Base-by-base conservation (phyloP, 1,139 yeast genomes). In the Oligophagozyma castellii region DNA sequence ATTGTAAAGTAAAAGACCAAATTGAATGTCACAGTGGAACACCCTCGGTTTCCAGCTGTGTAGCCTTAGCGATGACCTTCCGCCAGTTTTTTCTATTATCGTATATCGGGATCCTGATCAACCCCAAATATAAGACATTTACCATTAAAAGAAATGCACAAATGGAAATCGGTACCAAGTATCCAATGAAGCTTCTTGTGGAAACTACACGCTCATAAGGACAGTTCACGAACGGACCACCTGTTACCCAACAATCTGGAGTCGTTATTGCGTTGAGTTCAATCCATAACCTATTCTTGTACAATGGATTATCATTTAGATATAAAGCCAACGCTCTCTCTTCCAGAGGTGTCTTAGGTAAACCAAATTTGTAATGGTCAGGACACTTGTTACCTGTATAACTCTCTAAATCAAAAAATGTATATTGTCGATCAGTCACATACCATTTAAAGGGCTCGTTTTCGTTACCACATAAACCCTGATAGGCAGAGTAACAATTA, bases 211-310 rank as follows among this genome's bases (percentile, higher is more conserved):
- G 59, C 34, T 69, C 70, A 47, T 84, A 86, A 0, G 95, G 94
- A 50, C 98, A 86, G 19, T 58, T 53, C 0, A 92, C 76, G 36
- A 69, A 65, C 0, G 86, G 73, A 0, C 95, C 94, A 2, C 93
- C 95, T 1, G 72, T 56, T 2, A 84, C 86, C 84, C 92, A 86
- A 49, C 98, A 86, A 31, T 72, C 67, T 12, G 66, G 55, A 4
- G 73, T 72, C 0, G 83, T 68, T 12, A 89, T 63, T 18, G 89
- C 83, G 49, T 89, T 89, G 38, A 84, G 43, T 51, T 84, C 89
- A 3, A 84, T 68, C 96, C 96, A 89, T 0, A 76, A 61, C 0
- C 37, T 35, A 1, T 24, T 20, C 22, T 21, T 38, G 21, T 10
- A 29, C 4, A 37, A 29, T 5, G 33, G 31, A 4, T 31, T 14